Evolutionary conservation across 192 early-diverging fungal species (phyloP), one percentile per base, ranked within the genome.

Genomic region (Cladochytrium replicatum): DNA sequence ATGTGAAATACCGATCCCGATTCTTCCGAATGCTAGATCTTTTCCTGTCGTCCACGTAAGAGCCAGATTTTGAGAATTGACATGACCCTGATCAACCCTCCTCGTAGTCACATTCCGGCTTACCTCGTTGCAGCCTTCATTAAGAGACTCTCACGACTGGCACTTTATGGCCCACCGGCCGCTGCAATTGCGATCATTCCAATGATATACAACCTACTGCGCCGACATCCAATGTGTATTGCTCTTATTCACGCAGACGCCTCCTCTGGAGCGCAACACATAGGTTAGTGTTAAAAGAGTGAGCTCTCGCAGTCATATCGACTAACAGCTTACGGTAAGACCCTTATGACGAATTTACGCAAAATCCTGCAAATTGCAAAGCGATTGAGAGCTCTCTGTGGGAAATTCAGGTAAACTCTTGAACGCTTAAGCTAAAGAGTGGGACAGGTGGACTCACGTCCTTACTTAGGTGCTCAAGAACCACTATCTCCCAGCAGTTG

Each of bases 1-100:
- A 92, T 59, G 84, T 89, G 46, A 95, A 93, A 72, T 97, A 95
- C 72, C 80, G 89, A 15, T 84, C 93, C 6, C 74, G 93, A 39
- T 95, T 97, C 73, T 88, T 97, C 68, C 85, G 93, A 46, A 72
- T 95, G 47, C 75, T 87, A 0, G 85, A 91, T 19, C 55, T 95
- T 5, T 99, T 97, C 63, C 66, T 99, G 40, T 74, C 80, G 0
- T 95, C 93, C 11, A 74, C 78, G 77, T 85, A 72, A 61, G 75
- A 0, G 15, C 27, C 11, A 13, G 34, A 37, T 13, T 37, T 37
- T 37, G 34, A 37, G 13, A 32, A 22, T 39, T 1, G 2, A 21
- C 39, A 39, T 2, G 19, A 2, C 19, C 26, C 4, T 2, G 26
- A 37, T 69, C 29, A 45, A 23, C 21, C 13, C 41, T 24, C 2